phyloP scores from a whole-genome alignment of 192 early-diverging fungal genomes.

The Entomortierella lignicola region DNA sequence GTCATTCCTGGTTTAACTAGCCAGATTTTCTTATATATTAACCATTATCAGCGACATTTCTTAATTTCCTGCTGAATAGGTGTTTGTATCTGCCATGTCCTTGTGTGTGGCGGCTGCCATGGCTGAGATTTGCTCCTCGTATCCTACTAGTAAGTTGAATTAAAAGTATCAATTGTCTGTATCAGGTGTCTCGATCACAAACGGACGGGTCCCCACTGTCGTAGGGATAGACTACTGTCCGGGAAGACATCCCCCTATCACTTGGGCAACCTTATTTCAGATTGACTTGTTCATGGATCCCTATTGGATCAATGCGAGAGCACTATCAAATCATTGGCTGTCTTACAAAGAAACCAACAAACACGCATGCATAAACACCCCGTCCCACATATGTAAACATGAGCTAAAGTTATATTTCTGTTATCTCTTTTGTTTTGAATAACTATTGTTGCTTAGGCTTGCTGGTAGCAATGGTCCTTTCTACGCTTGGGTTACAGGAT shows the following conservation, averaged over 20 bases:
- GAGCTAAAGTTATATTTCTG: no score
- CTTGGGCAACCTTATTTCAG: slow-evolving; percentile 23
- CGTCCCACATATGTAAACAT: background rate
- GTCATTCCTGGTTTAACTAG: no score
- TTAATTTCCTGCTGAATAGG: slow-evolving; percentile 1
- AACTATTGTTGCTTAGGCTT: slow-evolving; percentile 16
- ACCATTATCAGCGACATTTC: background rate
- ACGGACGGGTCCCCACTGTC: no score
- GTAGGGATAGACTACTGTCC: no score
- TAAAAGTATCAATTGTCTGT: background rate
- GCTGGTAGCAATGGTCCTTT: slow-evolving; percentile 53
- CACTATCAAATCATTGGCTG: background rate
- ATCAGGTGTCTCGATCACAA: background rate
- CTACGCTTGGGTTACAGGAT: slow-evolving; percentile 61
- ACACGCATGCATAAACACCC: no score
- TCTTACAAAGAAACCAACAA: no score
- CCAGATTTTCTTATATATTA: slow-evolving; percentile 12
- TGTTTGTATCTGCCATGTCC: slow-evolving; percentile 57
- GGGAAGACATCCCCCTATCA: no score
- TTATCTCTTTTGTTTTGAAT: no score
- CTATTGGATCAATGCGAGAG: no score
- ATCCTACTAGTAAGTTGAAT: slow-evolving; percentile 54
- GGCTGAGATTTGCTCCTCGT: slow-evolving; percentile 62
- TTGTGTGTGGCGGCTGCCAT: slow-evolving; percentile 53
- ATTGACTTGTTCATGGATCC: slow-evolving; percentile 17